Base-by-base conservation (phyloP, 176 grass and related monocot genomes). In the Aegilops tauschii region DNA sequence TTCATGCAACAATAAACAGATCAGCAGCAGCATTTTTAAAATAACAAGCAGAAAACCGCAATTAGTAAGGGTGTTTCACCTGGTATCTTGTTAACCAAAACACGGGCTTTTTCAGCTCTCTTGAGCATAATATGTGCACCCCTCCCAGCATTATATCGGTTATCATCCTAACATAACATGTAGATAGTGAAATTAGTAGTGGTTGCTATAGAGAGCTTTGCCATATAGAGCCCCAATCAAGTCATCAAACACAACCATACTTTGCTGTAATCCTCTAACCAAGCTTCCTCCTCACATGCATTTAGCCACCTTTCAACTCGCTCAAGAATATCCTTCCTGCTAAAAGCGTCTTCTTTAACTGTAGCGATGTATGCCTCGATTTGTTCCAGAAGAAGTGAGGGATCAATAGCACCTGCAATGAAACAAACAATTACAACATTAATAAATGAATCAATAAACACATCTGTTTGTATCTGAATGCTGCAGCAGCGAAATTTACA, bases 191-290 rank as follows among this genome's bases (percentile, higher is more conserved):
- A 83, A 65, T 87, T 45, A 87, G 13, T 10, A 75, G 16, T 5
- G 73, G 56, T 63, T 69, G 12, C 14, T 9, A 30, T 3, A 64
- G 34, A 68, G 72, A 54, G 0, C 13, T 13, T 70, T 54, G 4
- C 44, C 62, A 21, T 56, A 85, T 61, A 49, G 79, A n/a, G n/a
- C n/a, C n/a, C n/a, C n/a, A n/a, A n/a, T 66, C 31, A 77, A 56
- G 17, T 56, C 9, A 77, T 77, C 47, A 56, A 72, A 69, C 39
- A 30, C 3, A 44, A 67, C 21, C 25, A 77, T 86, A 96, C 92
- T 86, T 92, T 93, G 68, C 84, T 96, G 77, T 96, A 96, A 66
- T 96, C 92, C 87, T 96, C 91, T 34, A 96, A 76, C 94, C 91
- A 96, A 78, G 82, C 66, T 89, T 96, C 94, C 69, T 96, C 91